Evolutionary conservation across 352 stramenopile genomes (phyloP).

Genomic region (Globisporangium irregulare): DNA sequence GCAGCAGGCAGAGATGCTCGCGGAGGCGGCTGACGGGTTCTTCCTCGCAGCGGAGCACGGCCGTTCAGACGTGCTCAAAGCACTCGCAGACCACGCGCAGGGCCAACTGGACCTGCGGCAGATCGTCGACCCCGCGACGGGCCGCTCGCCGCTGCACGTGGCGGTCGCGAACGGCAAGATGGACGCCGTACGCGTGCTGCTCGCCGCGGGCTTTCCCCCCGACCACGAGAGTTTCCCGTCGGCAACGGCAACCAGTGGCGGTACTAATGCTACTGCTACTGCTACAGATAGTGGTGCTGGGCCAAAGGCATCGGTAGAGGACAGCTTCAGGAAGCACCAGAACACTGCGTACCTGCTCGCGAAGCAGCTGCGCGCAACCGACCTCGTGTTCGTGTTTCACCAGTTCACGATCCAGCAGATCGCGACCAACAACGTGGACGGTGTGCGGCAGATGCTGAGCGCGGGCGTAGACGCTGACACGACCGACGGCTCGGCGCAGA

Average conservation of each 20-base stretch:
- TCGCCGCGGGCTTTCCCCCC: slow-evolving; percentile 72
- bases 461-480: slow-evolving; percentile 54
- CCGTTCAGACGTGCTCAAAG: slow-evolving; percentile 82
- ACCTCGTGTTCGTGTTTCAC: slow-evolving; percentile 79
- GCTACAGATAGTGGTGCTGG: not conserved
- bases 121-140: slow-evolving; percentile 59
- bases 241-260: too few species aligned
- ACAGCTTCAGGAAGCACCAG: slow-evolving; percentile 15
- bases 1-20: slow-evolving; percentile 32
- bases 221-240: slow-evolving; percentile 34
- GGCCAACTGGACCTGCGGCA: slow-evolving; percentile 44
- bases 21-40: slow-evolving; percentile 76
- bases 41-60: slow-evolving; percentile 82
- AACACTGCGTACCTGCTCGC: slow-evolving; percentile 65
- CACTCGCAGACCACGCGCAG: slow-evolving; percentile 64
- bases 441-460: slow-evolving; percentile 56
- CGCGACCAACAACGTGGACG: slow-evolving; percentile 52
- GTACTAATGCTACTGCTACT: not conserved
- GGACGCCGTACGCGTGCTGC: slow-evolving; percentile 73
- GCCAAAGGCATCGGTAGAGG: not conserved
- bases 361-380: slow-evolving; percentile 46
- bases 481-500: slow-evolving; percentile 49
- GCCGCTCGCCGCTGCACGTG: slow-evolving; percentile 73
- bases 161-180: slow-evolving; percentile 70
- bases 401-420: slow-evolving; percentile 87